A percentile compares a stretch with the other conserved stretches of the same genome.
These are phyloP conservation scores for Suillus placidus DNA, from an alignment of 768 basidiomycete genomes.

Conservation along the genomic window DNA sequence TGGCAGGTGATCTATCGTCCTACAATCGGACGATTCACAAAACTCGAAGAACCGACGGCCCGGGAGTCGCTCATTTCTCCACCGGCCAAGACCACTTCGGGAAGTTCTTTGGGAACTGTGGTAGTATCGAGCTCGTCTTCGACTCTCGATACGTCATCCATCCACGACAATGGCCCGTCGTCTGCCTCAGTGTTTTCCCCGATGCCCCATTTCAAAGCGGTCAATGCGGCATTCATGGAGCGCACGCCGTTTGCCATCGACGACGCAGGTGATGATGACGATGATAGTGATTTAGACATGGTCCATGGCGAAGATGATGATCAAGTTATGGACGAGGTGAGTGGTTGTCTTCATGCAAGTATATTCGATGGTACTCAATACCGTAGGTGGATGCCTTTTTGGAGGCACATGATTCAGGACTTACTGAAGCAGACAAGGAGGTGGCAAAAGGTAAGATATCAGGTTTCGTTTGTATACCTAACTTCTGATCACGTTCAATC, in stretches of 20 bases:
- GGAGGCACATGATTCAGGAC: conserved; percentile 88
- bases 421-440: conserved; percentile 78
- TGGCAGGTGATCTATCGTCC: conserved; percentile 71
- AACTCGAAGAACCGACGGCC: conserved; percentile 84
- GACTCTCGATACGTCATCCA: conserved; percentile 43
- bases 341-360: conserved; percentile 19
- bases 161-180: conserved; percentile 27
- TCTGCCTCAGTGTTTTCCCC: conserved; percentile 46
- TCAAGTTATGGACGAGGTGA: conserved; percentile 87
- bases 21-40: conserved; percentile 83
- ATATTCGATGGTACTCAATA: conserved; percentile 3
- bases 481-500: not conserved
- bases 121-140: conserved; percentile 44
- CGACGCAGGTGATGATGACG: conserved; percentile 83
- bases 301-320: conserved; percentile 66
- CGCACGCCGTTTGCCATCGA: conserved; percentile 97
- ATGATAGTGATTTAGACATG: conserved; percentile 58
- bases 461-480: not conserved
- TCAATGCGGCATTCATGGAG: conserved; percentile 85
- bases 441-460: conserved; percentile 66
- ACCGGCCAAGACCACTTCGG: conserved; percentile 52
- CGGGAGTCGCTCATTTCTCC: conserved; percentile 85
- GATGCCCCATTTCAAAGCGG: conserved; percentile 70
- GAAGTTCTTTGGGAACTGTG: conserved; percentile 34
- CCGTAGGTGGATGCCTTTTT: conserved; percentile 87